Conservation (phyloP, 1,139 yeast species). For the Debaryomyces nepalensis region DNA sequence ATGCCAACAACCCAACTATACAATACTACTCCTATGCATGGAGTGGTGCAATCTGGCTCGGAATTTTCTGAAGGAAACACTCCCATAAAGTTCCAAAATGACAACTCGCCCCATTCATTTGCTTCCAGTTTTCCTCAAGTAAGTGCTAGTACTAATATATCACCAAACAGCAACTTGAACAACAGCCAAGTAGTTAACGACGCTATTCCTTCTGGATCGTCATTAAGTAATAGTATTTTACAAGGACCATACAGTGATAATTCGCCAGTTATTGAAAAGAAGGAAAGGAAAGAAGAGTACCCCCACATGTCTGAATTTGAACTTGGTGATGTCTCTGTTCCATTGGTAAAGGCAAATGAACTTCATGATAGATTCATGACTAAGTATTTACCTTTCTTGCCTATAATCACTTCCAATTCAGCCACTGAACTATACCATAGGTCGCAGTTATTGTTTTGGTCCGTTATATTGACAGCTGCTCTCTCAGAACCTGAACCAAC, state of each 20-base stretch:
- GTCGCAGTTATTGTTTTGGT: constrained; percentile 87
- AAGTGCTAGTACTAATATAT: constrained; percentile 5
- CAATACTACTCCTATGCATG: constrained; percentile 9
- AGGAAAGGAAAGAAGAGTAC: constrained; percentile 23
- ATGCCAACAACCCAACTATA: constrained; percentile 10
- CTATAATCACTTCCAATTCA: constrained; percentile 71
- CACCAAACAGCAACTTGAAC: constrained; percentile 9
- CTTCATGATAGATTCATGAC: constrained; percentile 71
- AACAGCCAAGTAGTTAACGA: constrained; percentile 13
- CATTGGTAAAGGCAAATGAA: constrained; percentile 69
- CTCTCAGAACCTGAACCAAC: constrained; percentile 87
- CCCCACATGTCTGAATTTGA: constrained; percentile 57
- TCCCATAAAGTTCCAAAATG: constrained; percentile 19
- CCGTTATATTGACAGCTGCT: constrained; percentile 85
- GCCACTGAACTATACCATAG: constrained; percentile 83
- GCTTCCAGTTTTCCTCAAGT: constrained; percentile 10
- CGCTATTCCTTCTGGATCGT: constrained; percentile 13
- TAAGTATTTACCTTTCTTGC: constrained; percentile 75
- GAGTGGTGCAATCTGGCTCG: neutral
- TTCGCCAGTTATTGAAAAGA: constrained; percentile 21
- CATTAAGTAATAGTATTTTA: constrained; percentile 24
- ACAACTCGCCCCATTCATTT: constrained; percentile 17
- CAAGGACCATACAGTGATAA: constrained; percentile 35
- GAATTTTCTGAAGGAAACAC: constrained; percentile 13
- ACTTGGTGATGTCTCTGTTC: constrained; percentile 72